Conservation (phyloP, 306 rosid genomes). For the Dicorynia guianensis region DNA sequence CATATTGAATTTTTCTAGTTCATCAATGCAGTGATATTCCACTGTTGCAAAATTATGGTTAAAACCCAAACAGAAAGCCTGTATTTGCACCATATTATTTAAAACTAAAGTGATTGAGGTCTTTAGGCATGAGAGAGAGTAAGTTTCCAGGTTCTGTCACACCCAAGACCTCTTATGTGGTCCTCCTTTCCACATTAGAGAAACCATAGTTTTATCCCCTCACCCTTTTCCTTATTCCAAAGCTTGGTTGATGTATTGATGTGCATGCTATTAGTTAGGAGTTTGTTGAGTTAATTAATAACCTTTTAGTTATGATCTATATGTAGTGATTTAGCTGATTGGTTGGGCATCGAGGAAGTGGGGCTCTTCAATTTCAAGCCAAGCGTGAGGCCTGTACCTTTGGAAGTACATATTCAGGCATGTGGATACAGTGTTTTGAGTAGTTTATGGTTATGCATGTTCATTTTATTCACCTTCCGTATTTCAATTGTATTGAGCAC, state of each 20-base stretch:
- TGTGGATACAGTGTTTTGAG: constrained; percentile 49
- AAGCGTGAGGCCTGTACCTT: constrained; percentile 96
- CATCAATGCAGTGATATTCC: neutral
- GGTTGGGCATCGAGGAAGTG: constrained; percentile 96
- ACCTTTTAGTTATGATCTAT: constrained; percentile 34
- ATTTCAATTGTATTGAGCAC: constrained; percentile 18
- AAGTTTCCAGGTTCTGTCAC: too few species aligned
- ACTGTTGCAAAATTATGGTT: neutral
- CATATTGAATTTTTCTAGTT: neutral
- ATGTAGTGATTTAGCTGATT: constrained; percentile 88
- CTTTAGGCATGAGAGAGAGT: too few species aligned
- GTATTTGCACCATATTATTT: neutral
- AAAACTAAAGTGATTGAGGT: too few species aligned
- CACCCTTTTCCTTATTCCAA: neutral
- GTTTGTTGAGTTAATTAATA: constrained; percentile 28
- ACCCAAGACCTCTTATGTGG: too few species aligned
- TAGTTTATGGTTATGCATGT: constrained; percentile 21
- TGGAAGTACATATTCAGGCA: constrained; percentile 98
- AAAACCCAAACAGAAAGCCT: neutral
- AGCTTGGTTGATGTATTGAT: neutral
- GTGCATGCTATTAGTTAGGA: neutral
- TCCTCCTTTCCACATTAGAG: neutral
- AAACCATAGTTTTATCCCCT: neutral
- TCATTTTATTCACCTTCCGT: neutral
- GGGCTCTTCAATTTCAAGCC: constrained; percentile 99